Conservation (phyloP, 2,329 filamentous ascomycete species). For the Beauveria sp. region DNA sequence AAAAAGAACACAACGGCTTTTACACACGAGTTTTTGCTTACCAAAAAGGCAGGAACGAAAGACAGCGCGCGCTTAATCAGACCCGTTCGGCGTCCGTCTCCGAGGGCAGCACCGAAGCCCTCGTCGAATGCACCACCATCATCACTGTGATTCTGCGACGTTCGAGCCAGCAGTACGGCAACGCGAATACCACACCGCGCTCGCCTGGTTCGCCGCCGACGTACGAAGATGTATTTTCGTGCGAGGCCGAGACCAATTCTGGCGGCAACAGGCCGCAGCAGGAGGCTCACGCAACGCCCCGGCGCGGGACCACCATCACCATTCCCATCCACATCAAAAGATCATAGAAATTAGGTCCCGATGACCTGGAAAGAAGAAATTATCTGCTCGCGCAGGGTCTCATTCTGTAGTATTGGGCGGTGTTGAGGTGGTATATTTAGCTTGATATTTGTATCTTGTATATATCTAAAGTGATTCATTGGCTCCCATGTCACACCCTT, state of each 20-base stretch:
- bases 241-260: neutral
- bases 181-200: neutral
- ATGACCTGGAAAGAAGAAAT: neutral
- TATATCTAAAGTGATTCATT: neutral
- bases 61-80: neutral
- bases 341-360: neutral
- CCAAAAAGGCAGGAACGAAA: neutral
- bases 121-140: constrained; percentile 4
- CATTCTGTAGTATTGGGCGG: neutral
- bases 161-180: constrained; percentile 7
- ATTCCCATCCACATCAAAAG: neutral
- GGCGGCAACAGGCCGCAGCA: neutral
- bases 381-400: neutral
- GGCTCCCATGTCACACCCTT: neutral
- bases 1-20: too few species aligned
- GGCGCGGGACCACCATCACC: neutral
- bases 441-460: neutral
- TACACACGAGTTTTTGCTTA: neutral
- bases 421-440: neutral
- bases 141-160: constrained; percentile 1
- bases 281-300: neutral
- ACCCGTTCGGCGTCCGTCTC: neutral
- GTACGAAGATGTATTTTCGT: neutral
- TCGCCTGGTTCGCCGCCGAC: neutral
- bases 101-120: neutral